phyloP scores from a whole-genome alignment of 805 yeast genomes.

The Yarrowia osloensis region DNA sequence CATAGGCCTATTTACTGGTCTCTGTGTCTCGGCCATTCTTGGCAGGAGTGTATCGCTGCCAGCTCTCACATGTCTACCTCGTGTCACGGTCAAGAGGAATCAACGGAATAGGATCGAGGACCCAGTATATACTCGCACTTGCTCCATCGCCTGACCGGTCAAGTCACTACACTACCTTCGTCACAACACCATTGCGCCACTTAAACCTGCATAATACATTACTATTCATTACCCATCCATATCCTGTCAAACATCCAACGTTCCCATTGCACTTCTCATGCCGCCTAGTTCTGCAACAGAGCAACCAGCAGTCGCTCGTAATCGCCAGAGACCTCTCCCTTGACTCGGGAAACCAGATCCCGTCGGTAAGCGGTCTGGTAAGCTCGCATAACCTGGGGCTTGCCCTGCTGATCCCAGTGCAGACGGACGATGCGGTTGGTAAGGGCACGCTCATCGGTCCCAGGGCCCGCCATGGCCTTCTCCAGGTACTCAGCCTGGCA shows the following conservation, averaged over 20 bases:
- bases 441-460: constrained; percentile 36
- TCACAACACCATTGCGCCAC: background rate
- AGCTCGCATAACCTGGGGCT: constrained; percentile 32
- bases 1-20: too few relatives aligned
- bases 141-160: too few relatives aligned
- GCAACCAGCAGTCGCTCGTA: constrained; percentile 35
- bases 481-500: constrained; percentile 35
- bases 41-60: too few relatives aligned
- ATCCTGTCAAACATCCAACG: too few relatives aligned
- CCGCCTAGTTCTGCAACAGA: constrained; percentile 25
- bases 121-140: too few relatives aligned
- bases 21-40: too few relatives aligned
- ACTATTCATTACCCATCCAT: background rate
- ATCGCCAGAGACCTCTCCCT: constrained; percentile 36
- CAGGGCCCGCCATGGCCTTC: constrained; percentile 36
- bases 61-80: too few relatives aligned
- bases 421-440: constrained; percentile 34
- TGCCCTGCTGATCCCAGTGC: constrained; percentile 35
- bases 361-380: constrained; percentile 31
- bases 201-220: background rate
- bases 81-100: too few relatives aligned
- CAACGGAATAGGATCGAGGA: too few relatives aligned
- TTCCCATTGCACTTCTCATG: background rate
- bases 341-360: constrained; percentile 34
- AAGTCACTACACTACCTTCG: too few relatives aligned